phyloP scores from a whole-genome alignment of 2,329 filamentous ascomycete genomes.

The Penicillium sp. region DNA sequence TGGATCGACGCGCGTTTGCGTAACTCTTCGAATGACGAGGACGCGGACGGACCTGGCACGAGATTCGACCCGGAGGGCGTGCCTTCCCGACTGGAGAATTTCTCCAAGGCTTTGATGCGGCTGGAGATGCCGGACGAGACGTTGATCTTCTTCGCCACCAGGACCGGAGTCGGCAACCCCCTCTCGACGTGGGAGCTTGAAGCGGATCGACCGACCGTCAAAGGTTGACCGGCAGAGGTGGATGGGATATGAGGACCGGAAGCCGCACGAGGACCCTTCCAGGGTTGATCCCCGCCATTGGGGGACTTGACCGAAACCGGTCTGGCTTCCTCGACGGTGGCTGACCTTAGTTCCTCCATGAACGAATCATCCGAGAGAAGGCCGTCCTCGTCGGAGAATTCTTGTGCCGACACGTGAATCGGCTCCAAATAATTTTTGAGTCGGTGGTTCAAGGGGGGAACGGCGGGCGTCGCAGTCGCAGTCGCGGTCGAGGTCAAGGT shows the following conservation, averaged over 20 bases:
- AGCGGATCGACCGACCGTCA: constrained; percentile 33
- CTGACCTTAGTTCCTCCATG: constrained; percentile 78
- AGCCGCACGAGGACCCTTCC: constrained; percentile 36
- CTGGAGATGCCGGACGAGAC: constrained; percentile 88
- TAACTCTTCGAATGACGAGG: constrained; percentile 52
- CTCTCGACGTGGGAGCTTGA: constrained; percentile 33
- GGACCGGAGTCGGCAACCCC: constrained; percentile 35
- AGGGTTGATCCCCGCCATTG: constrained; percentile 30
- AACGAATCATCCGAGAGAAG: constrained; percentile 62
- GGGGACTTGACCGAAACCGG: constrained; percentile 78
- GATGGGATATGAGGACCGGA: constrained; percentile 33
- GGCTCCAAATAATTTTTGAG: constrained; percentile 44
- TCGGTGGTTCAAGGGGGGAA: constrained; percentile 26
- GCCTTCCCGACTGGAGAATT: constrained; percentile 53
- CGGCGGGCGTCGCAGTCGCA: constrained; percentile 14
- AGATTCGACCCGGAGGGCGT: constrained; percentile 24
- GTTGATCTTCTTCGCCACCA: constrained; percentile 67
- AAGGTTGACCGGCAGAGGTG: constrained; percentile 25
- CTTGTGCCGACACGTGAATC: constrained; percentile 42
- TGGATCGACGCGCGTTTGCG: constrained; percentile 40
- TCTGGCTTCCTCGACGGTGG: constrained; percentile 76
- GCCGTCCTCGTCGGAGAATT: constrained; percentile 40
- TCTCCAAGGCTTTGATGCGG: constrained; percentile 88
- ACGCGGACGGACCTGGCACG: constrained; percentile 51
- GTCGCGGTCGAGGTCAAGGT: no score